Conservation (phyloP, 768 basidiomycete species). For the Cubamyces lactineus region DNA sequence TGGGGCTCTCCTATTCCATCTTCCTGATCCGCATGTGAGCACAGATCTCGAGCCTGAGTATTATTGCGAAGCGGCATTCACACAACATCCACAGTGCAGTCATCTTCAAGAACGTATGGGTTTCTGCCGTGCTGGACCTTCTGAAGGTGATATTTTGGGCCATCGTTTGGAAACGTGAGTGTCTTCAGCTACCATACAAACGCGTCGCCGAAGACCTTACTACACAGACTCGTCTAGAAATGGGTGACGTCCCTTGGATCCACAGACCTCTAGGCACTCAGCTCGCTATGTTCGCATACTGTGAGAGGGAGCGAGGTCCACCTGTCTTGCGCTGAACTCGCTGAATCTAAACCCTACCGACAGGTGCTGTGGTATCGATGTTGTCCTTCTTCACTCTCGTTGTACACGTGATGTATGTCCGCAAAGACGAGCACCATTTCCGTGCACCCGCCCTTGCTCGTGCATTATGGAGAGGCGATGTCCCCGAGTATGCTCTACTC, state of each 20-base stretch:
- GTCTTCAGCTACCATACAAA: too few species aligned
- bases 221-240: background rate
- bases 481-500: background rate
- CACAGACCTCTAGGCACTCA: background rate
- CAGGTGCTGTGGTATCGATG: background rate
- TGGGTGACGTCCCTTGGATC: background rate
- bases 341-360: too few species aligned
- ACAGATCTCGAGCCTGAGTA: background rate
- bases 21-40: conserved; percentile 1
- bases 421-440: background rate
- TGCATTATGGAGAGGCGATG: background rate
- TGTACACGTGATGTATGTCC: background rate
- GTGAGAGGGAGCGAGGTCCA: too few species aligned
- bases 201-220: background rate
- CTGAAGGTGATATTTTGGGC: background rate
- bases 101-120: conserved; percentile 4
- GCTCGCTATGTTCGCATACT: too few species aligned
- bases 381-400: background rate
- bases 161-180: conserved; percentile 2
- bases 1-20: background rate
- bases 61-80: background rate
- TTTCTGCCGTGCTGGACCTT: background rate
- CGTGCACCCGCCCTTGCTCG: background rate
- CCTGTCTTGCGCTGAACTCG: too few species aligned
- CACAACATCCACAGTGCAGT: background rate